Conservation (phyloP, 139 green algal species). For the Chlorella sorokiniana region DNA sequence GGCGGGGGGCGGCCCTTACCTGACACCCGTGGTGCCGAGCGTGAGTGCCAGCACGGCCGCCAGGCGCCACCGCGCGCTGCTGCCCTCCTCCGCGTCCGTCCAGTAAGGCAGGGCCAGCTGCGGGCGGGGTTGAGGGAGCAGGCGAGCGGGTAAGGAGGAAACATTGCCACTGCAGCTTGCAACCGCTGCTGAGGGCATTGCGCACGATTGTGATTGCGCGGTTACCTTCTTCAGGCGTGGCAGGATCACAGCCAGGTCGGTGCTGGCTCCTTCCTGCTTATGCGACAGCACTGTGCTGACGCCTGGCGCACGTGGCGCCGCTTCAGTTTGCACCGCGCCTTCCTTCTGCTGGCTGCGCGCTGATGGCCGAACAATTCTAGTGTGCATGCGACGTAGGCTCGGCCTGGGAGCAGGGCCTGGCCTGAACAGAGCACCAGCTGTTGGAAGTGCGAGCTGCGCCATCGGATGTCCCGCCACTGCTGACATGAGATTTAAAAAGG, state of each 20-base stretch:
- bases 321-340: neutral
- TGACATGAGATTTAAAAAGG: too few species aligned
- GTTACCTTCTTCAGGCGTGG: slow-evolving; percentile 58
- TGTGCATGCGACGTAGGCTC: neutral
- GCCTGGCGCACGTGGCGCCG: neutral
- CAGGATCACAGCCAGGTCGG: slow-evolving; percentile 73
- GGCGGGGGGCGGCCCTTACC: slow-evolving; percentile 41
- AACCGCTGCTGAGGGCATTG: neutral
- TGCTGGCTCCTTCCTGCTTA: slow-evolving; percentile 71
- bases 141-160: neutral
- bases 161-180: too few species aligned
- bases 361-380: neutral
- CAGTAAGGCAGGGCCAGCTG: slow-evolving; percentile 88
- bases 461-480: neutral
- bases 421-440: neutral
- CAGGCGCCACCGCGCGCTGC: slow-evolving; percentile 69
- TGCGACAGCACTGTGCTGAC: neutral
- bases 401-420: neutral
- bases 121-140: neutral
- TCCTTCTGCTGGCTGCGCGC: neutral
- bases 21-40: slow-evolving; percentile 92
- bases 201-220: neutral
- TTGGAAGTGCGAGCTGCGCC: neutral
- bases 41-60: slow-evolving; percentile 90
- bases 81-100: slow-evolving; percentile 59